Conservation (phyloP, 257 asterid species). For the Plectranthus barbatus region DNA sequence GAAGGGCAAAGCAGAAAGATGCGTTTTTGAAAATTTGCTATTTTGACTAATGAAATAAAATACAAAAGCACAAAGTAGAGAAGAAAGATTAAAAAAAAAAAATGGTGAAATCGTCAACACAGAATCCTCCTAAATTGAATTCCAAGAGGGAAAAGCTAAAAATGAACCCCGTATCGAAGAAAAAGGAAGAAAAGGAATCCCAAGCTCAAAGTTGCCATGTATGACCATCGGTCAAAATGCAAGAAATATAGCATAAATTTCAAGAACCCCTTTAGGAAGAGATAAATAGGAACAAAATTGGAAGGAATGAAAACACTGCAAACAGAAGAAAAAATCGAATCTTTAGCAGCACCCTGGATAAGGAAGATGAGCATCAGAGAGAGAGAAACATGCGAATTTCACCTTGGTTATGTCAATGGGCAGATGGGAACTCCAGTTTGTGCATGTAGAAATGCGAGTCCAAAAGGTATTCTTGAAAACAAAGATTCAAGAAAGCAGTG, state of each 20-base stretch:
- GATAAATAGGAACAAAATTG: neutral
- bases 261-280: neutral
- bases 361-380: slow-evolving; percentile 11
- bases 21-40: slow-evolving; percentile 17
- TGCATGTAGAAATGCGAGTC: slow-evolving; percentile 10
- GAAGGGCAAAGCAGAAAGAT: slow-evolving; percentile 9
- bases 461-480: slow-evolving; percentile 15
- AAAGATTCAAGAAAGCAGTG: slow-evolving; percentile 16
- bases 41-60: slow-evolving; percentile 22
- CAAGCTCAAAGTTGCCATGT: neutral
- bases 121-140: slow-evolving; percentile 26
- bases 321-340: slow-evolving; percentile 20
- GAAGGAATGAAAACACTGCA: neutral
- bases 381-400: neutral
- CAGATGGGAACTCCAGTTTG: slow-evolving; percentile 1
- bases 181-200: neutral
- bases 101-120: slow-evolving; percentile 27
- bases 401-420: slow-evolving; percentile 18
- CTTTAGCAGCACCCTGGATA: slow-evolving; percentile 12
- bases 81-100: slow-evolving; percentile 19
- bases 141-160: slow-evolving; percentile 27
- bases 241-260: neutral
- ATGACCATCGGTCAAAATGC: neutral
- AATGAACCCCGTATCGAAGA: slow-evolving; percentile 9
- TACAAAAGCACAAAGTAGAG: slow-evolving; percentile 31